Percentiles rank a stretch among this genome's conserved stretches.
Conservation (phyloP, 1,284 basidiomycete genomes). For the Cryptococcus neoformans region DNA sequence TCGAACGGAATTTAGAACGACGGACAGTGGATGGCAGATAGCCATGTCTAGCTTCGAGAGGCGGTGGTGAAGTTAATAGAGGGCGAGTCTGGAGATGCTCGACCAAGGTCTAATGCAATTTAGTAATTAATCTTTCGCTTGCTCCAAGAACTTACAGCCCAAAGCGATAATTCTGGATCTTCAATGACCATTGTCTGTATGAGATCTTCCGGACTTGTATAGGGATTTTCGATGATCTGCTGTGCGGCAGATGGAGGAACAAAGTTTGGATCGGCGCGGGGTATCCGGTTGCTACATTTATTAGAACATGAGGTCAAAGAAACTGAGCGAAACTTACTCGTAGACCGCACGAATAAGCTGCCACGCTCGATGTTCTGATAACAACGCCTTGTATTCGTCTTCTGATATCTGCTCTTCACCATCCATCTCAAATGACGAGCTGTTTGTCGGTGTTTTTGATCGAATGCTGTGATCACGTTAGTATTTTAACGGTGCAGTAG, state of each 20-base stretch:
- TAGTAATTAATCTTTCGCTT: not conserved
- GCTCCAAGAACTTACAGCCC: constrained; percentile 24
- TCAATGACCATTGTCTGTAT: constrained; percentile 42
- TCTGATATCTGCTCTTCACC: constrained; percentile 24
- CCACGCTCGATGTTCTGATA: constrained; percentile 47
- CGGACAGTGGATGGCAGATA: constrained; percentile 45
- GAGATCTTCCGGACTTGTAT: constrained; percentile 40
- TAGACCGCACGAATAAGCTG: constrained; percentile 39
- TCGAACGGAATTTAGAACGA: constrained; percentile 21
- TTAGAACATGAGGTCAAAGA: not conserved
- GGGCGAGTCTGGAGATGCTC: constrained; percentile 44
- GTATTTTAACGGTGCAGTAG: not conserved
- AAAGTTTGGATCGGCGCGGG: constrained; percentile 29
- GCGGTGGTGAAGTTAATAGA: constrained; percentile 32
- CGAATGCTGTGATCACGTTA: constrained; percentile 6
- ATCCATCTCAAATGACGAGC: constrained; percentile 14
- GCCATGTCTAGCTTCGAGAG: constrained; percentile 42
- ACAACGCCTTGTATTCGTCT: constrained; percentile 33
- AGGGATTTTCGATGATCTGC: constrained; percentile 33
- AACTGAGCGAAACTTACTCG: constrained; percentile 23
- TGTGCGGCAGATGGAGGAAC: constrained; percentile 22
- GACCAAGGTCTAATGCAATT: constrained; percentile 26
- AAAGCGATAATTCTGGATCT: constrained; percentile 37
- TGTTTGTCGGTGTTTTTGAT: constrained; percentile 12
- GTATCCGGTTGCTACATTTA: constrained; percentile 29